Percentiles rank a stretch among this genome's conserved stretches.
phyloP scores from a whole-genome alignment of 495 filamentous ascomycete genomes.

The Hypomontagnella submonticulosa region DNA sequence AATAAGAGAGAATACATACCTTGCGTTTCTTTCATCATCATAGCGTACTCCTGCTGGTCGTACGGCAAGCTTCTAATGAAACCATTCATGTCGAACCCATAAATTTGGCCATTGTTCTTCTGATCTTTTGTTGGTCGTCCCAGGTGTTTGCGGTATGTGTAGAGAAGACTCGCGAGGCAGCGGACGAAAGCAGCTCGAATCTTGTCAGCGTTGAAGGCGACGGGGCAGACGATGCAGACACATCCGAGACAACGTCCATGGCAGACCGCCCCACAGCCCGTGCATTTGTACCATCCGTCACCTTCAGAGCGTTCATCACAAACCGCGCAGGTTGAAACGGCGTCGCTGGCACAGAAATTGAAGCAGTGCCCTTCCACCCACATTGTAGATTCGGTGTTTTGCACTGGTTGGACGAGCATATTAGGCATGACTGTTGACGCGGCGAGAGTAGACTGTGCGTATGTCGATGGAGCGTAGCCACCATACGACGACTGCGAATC shows the following conservation, averaged over 20 bases:
- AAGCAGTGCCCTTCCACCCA: slow-evolving; percentile 98
- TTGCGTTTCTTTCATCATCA: slow-evolving; percentile 92
- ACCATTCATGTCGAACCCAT: slow-evolving; percentile 92
- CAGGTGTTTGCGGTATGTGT: slow-evolving; percentile 92
- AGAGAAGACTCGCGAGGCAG: slow-evolving; percentile 93
- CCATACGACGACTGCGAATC: slow-evolving; percentile 78
- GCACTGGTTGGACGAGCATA: slow-evolving; percentile 83
- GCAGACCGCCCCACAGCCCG: slow-evolving; percentile 76
- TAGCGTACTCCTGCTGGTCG: slow-evolving; percentile 90
- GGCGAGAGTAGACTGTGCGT: slow-evolving; percentile 95
- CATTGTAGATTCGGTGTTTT: slow-evolving; percentile 83
- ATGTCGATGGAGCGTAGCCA: slow-evolving; percentile 91
- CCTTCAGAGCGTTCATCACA: slow-evolving; percentile 88
- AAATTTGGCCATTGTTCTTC: slow-evolving; percentile 86
- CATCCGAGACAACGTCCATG: slow-evolving; percentile 84
- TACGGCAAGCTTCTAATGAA: slow-evolving; percentile 90
- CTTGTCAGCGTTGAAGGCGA: slow-evolving; percentile 90
- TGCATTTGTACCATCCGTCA: slow-evolving; percentile 88
- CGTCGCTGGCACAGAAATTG: slow-evolving; percentile 74
- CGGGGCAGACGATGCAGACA: slow-evolving; percentile 87
- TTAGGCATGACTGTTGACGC: slow-evolving; percentile 98
- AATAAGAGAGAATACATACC: slow-evolving; percentile 61
- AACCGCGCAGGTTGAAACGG: slow-evolving; percentile 77
- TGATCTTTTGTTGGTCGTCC: slow-evolving; percentile 80
- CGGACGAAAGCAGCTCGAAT: slow-evolving; percentile 92